Conservation (phyloP, 495 filamentous ascomycete genomes). For the Aspergillus kassunensis region DNA sequence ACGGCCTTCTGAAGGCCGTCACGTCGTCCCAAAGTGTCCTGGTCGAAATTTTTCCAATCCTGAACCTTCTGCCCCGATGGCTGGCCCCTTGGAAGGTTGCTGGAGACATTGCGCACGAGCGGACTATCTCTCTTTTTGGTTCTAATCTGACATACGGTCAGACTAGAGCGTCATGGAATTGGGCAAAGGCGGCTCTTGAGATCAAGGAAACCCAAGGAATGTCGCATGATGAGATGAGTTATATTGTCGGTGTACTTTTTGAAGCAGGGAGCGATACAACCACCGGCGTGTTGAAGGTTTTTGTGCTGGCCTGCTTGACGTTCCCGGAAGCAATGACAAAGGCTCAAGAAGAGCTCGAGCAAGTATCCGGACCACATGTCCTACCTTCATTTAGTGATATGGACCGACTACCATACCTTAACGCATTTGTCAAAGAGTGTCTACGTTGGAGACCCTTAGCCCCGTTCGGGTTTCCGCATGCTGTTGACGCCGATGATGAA, state of each 20-base stretch:
- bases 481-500: slow-evolving; percentile 28
- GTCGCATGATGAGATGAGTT: slow-evolving; percentile 32
- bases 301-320: slow-evolving; percentile 41
- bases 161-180: neutral
- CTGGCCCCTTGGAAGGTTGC: neutral
- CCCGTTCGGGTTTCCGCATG: neutral
- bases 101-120: neutral
- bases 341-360: slow-evolving; percentile 48
- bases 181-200: slow-evolving; percentile 28
- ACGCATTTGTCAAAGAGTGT: neutral
- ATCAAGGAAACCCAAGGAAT: slow-evolving; percentile 25
- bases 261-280: slow-evolving; percentile 45
- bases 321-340: slow-evolving; percentile 42
- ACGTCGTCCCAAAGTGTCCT: too few relatives aligned
- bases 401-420: neutral
- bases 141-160: neutral
- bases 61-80: neutral
- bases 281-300: slow-evolving; percentile 32
- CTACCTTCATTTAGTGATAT: neutral
- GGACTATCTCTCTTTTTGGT: neutral
- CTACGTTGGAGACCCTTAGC: neutral
- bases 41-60: neutral
- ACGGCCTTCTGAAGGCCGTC: too few relatives aligned
- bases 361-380: slow-evolving; percentile 15
- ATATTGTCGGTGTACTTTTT: slow-evolving; percentile 23